Evolutionary conservation across 331 rosid genomes (phyloP).

Genomic region (Dryas integrifolia): DNA sequence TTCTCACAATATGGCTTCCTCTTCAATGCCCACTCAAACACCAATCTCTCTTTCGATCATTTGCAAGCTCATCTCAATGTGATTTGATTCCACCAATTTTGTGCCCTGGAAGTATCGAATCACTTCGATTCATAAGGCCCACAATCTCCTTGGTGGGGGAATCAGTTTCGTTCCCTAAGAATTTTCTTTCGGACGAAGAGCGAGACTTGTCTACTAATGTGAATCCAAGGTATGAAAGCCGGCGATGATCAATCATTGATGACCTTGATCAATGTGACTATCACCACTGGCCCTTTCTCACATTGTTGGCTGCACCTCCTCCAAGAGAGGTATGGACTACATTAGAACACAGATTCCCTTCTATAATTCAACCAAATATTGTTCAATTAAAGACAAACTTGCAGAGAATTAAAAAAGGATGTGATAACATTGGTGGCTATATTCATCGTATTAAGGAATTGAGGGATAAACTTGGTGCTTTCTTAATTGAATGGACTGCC

Average conservation of each 20-base stretch:
- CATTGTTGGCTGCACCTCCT: too few species aligned
- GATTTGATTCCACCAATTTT: background rate
- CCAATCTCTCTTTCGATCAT: background rate
- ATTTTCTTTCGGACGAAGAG: background rate
- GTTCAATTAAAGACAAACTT: too few species aligned
- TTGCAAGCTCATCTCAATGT: background rate
- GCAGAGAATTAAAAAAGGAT: too few species aligned
- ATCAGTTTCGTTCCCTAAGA: background rate
- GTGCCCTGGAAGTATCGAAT: background rate
- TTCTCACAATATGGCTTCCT: background rate
- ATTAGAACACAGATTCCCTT: too few species aligned
- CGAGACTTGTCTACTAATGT: background rate
- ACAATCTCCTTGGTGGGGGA: background rate
- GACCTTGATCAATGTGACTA: too few species aligned
- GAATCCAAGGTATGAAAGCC: background rate
- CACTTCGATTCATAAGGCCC: background rate
- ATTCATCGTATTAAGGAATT: too few species aligned
- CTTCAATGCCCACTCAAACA: background rate
- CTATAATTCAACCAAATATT: too few species aligned
- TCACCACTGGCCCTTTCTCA: too few species aligned
- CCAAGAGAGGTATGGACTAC: too few species aligned
- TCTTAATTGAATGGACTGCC: too few species aligned
- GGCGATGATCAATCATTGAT: background rate
- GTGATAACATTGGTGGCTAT: too few species aligned
- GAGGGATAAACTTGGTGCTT: too few species aligned